phyloP scores from a whole-genome alignment of 257 asterid species.

The Verbena officinalis region DNA sequence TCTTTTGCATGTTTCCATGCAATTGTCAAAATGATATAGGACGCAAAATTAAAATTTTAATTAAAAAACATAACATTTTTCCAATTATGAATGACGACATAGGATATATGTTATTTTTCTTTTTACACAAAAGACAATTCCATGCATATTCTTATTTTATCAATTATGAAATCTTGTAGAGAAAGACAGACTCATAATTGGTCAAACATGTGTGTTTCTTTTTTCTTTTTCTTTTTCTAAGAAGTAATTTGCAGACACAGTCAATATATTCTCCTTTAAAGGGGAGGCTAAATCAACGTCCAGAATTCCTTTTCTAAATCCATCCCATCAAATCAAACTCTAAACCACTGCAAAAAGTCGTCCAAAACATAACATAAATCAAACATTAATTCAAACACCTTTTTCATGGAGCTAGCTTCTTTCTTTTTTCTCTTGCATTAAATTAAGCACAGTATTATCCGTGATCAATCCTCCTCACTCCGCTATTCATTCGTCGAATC shows the following conservation, averaged over 20 bases:
- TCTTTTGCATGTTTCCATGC: conserved; percentile 42
- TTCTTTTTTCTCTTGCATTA: background rate
- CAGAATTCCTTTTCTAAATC: background rate
- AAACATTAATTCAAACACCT: conserved; percentile 10
- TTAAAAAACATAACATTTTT: background rate
- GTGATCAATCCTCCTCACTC: background rate
- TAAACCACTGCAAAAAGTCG: conserved; percentile 4
- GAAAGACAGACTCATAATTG: conserved; percentile 31
- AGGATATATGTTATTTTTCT: too few species aligned
- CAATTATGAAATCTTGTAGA: conserved; percentile 21
- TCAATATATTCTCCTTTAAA: background rate
- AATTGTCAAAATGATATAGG: conserved; percentile 10
- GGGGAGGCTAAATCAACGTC: background rate
- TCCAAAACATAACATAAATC: background rate
- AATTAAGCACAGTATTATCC: background rate
- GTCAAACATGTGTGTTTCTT: conserved; percentile 33
- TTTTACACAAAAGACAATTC: background rate
- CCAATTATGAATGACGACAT: background rate
- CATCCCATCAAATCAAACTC: conserved; percentile 4
- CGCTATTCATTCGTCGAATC: background rate
- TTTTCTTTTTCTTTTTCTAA: conserved; percentile 4
- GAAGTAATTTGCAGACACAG: conserved; percentile 14
- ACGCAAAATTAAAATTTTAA: background rate
- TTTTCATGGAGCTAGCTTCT: background rate
- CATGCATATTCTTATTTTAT: background rate